A percentile compares a stretch with the other conserved stretches of the same genome.
These are phyloP conservation scores for Aspergillus mulundensis DNA, from an alignment of 495 filamentous ascomycete genomes.

Conservation along the genomic window DNA sequence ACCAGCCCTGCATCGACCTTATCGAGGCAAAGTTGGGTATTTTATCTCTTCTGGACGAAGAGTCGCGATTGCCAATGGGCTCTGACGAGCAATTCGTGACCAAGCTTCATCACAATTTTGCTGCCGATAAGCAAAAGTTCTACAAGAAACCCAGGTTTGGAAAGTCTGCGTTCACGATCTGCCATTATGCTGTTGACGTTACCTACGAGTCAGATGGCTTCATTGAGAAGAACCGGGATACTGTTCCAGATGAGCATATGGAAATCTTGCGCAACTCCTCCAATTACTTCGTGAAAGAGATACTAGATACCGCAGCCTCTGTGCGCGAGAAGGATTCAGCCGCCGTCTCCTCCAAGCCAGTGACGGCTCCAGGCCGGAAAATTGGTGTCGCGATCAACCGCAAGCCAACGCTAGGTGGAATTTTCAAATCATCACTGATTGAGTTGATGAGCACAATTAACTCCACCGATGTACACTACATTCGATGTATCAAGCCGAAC, in stretches of 20 bases:
- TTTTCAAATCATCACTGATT: constrained; percentile 97
- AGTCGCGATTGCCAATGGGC: constrained; percentile 93
- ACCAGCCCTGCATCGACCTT: constrained; percentile 98
- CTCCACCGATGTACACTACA: constrained; percentile 97
- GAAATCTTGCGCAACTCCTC: constrained; percentile 80
- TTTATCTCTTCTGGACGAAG: constrained; percentile 88
- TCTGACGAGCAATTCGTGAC: constrained; percentile 97
- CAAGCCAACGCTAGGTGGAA: constrained; percentile 95
- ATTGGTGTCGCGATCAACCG: constrained; percentile 88
- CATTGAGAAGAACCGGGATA: constrained; percentile 99
- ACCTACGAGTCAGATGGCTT: constrained; percentile 99
- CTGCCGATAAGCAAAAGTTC: constrained; percentile 86
- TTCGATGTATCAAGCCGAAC: constrained; percentile 98
- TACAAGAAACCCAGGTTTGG: constrained; percentile 98
- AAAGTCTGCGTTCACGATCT: constrained; percentile 96
- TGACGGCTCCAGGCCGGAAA: constrained; percentile 66
- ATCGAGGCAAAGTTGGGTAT: constrained; percentile 97
- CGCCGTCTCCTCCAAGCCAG: constrained; percentile 64
- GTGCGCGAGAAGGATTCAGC: constrained; percentile 88
- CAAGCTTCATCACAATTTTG: constrained; percentile 94
- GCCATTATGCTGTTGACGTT: constrained; percentile 97
- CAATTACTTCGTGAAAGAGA: constrained; percentile 79
- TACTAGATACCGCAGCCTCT: constrained; percentile 77
- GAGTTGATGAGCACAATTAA: constrained; percentile 98
- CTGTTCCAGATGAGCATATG: constrained; percentile 97